Percentiles rank a stretch among this genome's conserved stretches.
phyloP scores from a whole-genome alignment of 768 basidiomycete species.

The Pluteus cervinus region DNA sequence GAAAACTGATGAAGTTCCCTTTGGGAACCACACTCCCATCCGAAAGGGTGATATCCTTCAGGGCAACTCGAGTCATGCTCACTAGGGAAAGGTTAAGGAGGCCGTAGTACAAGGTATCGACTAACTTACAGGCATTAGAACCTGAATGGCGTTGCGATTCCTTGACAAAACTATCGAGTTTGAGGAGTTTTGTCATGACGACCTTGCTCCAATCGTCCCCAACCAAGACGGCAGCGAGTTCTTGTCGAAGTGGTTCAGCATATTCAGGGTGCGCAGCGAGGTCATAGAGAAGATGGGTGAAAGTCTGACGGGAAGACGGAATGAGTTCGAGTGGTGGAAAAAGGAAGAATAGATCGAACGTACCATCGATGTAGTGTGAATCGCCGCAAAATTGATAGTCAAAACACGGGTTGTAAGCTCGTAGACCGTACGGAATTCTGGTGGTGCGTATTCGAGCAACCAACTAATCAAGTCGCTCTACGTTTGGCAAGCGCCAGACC shows the following conservation, averaged over 20 bases:
- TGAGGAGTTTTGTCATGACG: conserved; percentile 31
- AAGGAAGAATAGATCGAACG: conserved; percentile 8
- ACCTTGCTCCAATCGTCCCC: conserved; percentile 32
- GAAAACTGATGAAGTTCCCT: conserved; percentile 15
- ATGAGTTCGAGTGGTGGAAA: neutral
- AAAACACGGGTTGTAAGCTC: conserved; percentile 30
- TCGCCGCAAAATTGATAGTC: conserved; percentile 34
- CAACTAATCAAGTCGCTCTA: conserved; percentile 45
- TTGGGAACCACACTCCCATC: conserved; percentile 19
- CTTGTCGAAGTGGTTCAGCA: conserved; percentile 30
- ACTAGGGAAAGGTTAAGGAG: conserved; percentile 10
- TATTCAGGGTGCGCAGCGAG: conserved; percentile 30
- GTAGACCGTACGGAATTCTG: conserved; percentile 18
- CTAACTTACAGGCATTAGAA: conserved; percentile 19
- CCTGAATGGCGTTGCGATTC: conserved; percentile 29
- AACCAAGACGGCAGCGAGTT: conserved; percentile 30
- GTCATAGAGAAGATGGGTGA: conserved; percentile 30
- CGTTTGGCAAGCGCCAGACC: no score
- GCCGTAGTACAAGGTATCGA: conserved; percentile 9
- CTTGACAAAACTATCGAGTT: conserved; percentile 39
- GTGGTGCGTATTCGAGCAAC: conserved; percentile 35
- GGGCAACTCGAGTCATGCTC: conserved; percentile 22
- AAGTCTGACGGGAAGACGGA: conserved; percentile 18
- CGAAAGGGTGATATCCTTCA: conserved; percentile 32
- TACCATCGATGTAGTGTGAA: conserved; percentile 38